Base-by-base conservation (phyloP, 1,284 basidiomycete genomes). In the Tylopilus sp. region DNA sequence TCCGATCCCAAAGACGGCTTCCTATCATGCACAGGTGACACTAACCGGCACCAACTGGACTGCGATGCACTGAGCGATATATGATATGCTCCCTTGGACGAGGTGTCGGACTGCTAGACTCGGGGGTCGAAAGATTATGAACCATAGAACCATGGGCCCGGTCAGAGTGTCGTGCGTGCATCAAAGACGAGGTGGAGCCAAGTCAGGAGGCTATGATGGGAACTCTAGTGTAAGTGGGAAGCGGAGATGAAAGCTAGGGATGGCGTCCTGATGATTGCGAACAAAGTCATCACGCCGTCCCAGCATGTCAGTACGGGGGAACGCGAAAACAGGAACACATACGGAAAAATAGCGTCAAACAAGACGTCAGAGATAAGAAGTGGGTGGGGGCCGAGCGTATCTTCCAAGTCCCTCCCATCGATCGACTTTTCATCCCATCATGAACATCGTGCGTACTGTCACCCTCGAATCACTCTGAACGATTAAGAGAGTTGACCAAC, bases 371-470 rank as follows among this genome's bases (percentile, higher is more conserved):
- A 18, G 31, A 49, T 53, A 51, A 51, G 37, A 37, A 10, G 18
- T 8, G 6, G 6, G 21, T 9, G 3, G 16, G 29, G 12, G 10
- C 12, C 1, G 4, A 36, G 16, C 6, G 12, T 5, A 28, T 8
- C 21, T 6, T 25, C 8, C 25, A 3, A 25, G 25, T 25, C 25
- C 6, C n/a, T 16, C 29, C 5, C 34, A 19, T 35, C 34, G 9
- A 33, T n/a, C 16, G 4, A 26, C 12, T 6, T 13, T 28, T 29
- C 35, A 29, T 12, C 25, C 13, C 34, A 53, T 30, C 36, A 54
- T 54, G 53, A 54, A 43, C 40, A 40, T 36, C 7, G 54, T 54
- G 2, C 25, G 55, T 36, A 19, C 25, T 19, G 35, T 1, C 25
- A 8, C 7, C 15, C 35, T 40, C 6, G 23, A 9, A 13, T 2